A percentile compares a stretch with the other conserved stretches of the same genome.
phyloP scores from a whole-genome alignment of 768 basidiomycete species.

The Leccinum longicurvipes region DNA sequence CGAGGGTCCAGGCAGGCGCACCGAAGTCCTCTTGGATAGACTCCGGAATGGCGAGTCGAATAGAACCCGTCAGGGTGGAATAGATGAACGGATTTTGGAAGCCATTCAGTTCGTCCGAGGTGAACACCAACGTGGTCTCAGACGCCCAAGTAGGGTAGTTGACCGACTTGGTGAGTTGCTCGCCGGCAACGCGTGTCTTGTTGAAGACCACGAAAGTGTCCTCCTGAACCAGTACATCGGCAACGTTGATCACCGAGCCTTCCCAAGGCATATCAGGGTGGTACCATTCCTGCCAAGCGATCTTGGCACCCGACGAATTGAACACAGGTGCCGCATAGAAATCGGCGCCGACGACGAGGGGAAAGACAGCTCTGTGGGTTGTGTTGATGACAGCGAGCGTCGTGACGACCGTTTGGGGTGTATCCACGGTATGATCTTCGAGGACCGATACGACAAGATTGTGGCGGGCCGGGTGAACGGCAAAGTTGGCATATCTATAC shows the following conservation, averaged over 20 bases:
- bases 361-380: conserved; percentile 37
- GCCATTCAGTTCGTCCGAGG: conserved; percentile 55
- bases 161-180: conserved; percentile 46
- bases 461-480: conserved; percentile 50
- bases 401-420: conserved; percentile 39
- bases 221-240: conserved; percentile 36
- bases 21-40: conserved; percentile 56
- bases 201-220: conserved; percentile 36
- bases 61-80: conserved; percentile 31
- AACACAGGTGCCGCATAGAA: conserved; percentile 67
- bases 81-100: conserved; percentile 68
- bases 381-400: conserved; percentile 57
- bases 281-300: conserved; percentile 69
- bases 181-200: conserved; percentile 50
- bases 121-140: conserved; percentile 57
- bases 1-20: conserved; percentile 52
- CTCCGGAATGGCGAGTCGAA: conserved; percentile 30
- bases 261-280: conserved; percentile 77
- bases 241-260: conserved; percentile 53
- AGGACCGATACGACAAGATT: conserved; percentile 58
- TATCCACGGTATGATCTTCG: conserved; percentile 63
- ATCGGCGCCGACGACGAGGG: conserved; percentile 57
- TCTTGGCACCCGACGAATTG: conserved; percentile 52
- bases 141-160: conserved; percentile 59
- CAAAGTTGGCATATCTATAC: conserved; percentile 63